Evolutionary conservation across 1,284 basidiomycete genomes (phyloP).

Genomic region (Melampsora larici-populina): DNA sequence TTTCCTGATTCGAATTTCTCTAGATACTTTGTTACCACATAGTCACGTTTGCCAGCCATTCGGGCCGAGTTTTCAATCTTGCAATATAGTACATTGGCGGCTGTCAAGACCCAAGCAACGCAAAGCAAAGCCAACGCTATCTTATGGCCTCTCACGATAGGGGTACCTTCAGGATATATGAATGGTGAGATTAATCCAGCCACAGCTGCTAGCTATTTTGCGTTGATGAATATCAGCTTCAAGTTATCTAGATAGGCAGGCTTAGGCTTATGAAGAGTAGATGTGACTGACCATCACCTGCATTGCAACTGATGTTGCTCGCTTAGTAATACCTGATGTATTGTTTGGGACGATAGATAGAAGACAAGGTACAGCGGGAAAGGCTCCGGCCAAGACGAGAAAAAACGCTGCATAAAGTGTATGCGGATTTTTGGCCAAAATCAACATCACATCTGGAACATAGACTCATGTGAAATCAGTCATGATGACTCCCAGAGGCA

Average conservation of each 20-base stretch:
- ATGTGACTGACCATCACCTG: constrained; percentile 47
- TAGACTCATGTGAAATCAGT: background rate
- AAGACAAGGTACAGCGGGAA: constrained; percentile 48
- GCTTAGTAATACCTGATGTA: constrained; percentile 47
- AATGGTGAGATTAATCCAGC: constrained; percentile 35
- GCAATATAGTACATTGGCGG: constrained; percentile 45
- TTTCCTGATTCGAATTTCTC: constrained; percentile 46
- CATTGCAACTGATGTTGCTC: constrained; percentile 47
- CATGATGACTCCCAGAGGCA: no score
- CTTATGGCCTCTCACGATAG: constrained; percentile 14
- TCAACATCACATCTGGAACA: constrained; percentile 27
- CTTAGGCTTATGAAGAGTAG: no score
- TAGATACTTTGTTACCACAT: constrained; percentile 47
- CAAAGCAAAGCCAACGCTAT: constrained; percentile 20
- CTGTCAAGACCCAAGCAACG: constrained; percentile 30
- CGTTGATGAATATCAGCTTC: background rate
- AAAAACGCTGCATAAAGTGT: constrained; percentile 48
- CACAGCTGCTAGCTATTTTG: constrained; percentile 25
- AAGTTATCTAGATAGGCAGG: no score
- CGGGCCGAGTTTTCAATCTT: constrained; percentile 47
- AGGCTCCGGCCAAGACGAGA: constrained; percentile 49
- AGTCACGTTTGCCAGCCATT: constrained; percentile 46
- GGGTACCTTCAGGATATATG: constrained; percentile 35
- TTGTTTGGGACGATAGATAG: constrained; percentile 49
- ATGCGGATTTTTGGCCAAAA: constrained; percentile 22